A percentile compares a stretch with the other conserved stretches of the same genome.
Conservation (phyloP, 2,329 filamentous ascomycete genomes). For the Aspergillus puulaauensis region DNA sequence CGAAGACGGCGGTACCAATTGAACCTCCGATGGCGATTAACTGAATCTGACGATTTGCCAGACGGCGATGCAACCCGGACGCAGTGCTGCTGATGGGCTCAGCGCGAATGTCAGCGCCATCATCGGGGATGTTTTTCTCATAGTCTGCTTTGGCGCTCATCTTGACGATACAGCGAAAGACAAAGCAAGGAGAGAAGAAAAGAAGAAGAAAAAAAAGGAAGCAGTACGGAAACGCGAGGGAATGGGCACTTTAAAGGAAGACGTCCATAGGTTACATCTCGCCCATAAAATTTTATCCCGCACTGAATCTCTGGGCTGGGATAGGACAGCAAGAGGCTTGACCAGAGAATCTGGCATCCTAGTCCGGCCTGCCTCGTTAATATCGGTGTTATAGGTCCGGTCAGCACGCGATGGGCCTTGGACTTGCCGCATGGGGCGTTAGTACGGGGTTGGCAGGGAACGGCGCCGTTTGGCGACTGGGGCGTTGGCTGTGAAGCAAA, state of each 20-base stretch:
- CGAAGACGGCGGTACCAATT: slow-evolving; percentile 40
- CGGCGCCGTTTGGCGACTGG: not conserved
- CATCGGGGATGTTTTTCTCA: not conserved
- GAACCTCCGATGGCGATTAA: slow-evolving; percentile 43
- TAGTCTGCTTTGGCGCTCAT: not conserved
- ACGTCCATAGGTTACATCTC: slow-evolving; percentile 4
- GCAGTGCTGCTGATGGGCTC: not conserved
- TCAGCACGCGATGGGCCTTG: slow-evolving; percentile 1
- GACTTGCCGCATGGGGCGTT: not conserved
- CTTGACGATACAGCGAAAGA: not conserved
- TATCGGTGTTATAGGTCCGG: not conserved
- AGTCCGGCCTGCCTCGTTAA: not conserved
- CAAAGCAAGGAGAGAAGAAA: not conserved
- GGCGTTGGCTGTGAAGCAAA: too few relatives aligned
- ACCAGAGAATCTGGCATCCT: not conserved
- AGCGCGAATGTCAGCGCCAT: not conserved
- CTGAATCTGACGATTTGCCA: slow-evolving; percentile 19
- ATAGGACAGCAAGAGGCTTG: not conserved
- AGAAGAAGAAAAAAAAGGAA: not conserved
- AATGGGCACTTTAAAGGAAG: not conserved
- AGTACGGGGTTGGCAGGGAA: not conserved
- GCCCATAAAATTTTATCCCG: not conserved
- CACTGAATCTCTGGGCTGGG: not conserved
- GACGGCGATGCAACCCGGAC: slow-evolving; percentile 12
- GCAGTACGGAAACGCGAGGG: not conserved